These are phyloP conservation scores for Sporobolus alterniflorus DNA, from an alignment of 202 grass and related monocot genomes.

Conservation along the genomic window DNA sequence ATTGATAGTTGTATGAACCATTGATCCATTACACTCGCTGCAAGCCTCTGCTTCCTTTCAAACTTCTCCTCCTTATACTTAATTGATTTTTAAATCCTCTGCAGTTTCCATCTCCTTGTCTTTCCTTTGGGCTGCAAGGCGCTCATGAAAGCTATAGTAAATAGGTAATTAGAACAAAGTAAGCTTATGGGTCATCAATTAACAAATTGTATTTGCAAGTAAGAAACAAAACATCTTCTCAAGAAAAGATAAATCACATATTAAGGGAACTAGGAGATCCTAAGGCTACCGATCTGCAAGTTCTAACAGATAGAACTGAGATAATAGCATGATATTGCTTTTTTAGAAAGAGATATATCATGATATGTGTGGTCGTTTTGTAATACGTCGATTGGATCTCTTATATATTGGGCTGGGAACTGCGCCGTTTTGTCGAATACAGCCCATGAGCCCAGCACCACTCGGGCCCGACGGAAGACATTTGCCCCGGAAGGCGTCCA, in stretches of 20 bases:
- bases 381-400: too few species aligned
- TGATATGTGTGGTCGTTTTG: too few species aligned
- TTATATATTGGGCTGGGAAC: too few species aligned
- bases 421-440: too few species aligned
- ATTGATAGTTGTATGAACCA: slow-evolving; percentile 12
- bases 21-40: slow-evolving; percentile 55
- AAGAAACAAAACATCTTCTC: slow-evolving; percentile 50
- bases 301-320: too few species aligned
- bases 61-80: slow-evolving; percentile 76
- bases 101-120: slow-evolving; percentile 65
- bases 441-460: too few species aligned
- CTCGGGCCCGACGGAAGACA: too few species aligned
- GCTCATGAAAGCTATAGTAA: slow-evolving; percentile 82
- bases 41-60: slow-evolving; percentile 96
- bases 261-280: too few species aligned
- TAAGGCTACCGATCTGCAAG: too few species aligned
- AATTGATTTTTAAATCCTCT: slow-evolving; percentile 93
- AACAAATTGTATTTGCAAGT: slow-evolving; percentile 18
- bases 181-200: slow-evolving; percentile 17
- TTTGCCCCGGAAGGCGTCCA: too few species aligned
- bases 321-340: too few species aligned
- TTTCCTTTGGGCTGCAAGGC: slow-evolving; percentile 81
- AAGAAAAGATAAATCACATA: slow-evolving; percentile 48
- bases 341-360: too few species aligned
- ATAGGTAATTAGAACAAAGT: slow-evolving; percentile 25